These are phyloP conservation scores for Diaporthe batatas DNA, from an alignment of 2,329 filamentous ascomycete species.

Conservation along the genomic window DNA sequence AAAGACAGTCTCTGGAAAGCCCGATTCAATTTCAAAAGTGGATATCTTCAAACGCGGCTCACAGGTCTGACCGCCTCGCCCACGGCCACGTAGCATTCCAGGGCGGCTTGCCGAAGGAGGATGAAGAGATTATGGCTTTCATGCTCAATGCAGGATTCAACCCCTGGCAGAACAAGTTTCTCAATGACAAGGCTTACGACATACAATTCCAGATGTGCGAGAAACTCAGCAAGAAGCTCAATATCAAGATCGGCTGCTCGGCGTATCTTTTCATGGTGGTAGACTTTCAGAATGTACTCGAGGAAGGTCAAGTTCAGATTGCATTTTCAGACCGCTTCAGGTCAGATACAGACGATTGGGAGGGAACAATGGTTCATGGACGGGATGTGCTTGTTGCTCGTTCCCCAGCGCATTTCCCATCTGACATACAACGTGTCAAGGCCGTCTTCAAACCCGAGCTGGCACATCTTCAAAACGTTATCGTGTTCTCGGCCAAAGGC, in stretches of 20 bases:
- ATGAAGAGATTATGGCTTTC: slow-evolving; percentile 65
- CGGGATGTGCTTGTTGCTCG: slow-evolving; percentile 76
- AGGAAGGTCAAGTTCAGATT: slow-evolving; percentile 76
- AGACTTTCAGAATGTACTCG: slow-evolving; percentile 72
- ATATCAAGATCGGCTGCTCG: slow-evolving; percentile 72
- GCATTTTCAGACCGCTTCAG: slow-evolving; percentile 77
- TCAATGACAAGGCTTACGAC: slow-evolving; percentile 62
- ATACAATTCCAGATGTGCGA: slow-evolving; percentile 67
- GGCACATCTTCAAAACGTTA: slow-evolving; percentile 79
- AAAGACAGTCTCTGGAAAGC: slow-evolving; percentile 64
- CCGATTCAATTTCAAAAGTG: slow-evolving; percentile 67
- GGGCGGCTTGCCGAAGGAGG: slow-evolving; percentile 63
- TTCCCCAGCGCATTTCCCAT: slow-evolving; percentile 76
- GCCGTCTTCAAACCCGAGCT: slow-evolving; percentile 71
- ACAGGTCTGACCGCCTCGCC: slow-evolving; percentile 54
- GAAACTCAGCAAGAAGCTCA: slow-evolving; percentile 66
- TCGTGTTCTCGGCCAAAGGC: slow-evolving; percentile 80
- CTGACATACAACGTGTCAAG: slow-evolving; percentile 79
- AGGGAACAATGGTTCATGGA: slow-evolving; percentile 66
- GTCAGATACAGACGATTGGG: slow-evolving; percentile 62
- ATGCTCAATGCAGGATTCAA: slow-evolving; percentile 74
- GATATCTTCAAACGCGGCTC: slow-evolving; percentile 58
- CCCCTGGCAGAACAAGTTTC: slow-evolving; percentile 59
- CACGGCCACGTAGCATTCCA: slow-evolving; percentile 57
- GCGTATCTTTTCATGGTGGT: slow-evolving; percentile 76